Evolutionary conservation across 768 basidiomycete genomes (phyloP).

Genomic region (Mycena amicta): DNA sequence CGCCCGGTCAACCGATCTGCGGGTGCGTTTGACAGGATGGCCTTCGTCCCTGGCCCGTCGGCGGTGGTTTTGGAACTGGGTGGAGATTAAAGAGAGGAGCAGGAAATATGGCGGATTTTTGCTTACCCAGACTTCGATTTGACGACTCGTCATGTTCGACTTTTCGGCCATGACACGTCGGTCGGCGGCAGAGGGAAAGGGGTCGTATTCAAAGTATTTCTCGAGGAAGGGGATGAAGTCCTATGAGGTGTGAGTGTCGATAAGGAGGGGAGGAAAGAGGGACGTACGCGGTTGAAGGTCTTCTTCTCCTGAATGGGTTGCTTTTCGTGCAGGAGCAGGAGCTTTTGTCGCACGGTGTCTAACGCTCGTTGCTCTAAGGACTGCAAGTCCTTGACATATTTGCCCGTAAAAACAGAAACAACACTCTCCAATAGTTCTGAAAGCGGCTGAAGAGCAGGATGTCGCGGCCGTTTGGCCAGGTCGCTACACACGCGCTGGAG

Average conservation of each 20-base stretch:
- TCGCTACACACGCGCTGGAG: not conserved
- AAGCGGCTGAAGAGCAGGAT: not conserved
- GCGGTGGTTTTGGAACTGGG: slow-evolving; percentile 59
- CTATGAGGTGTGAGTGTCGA: slow-evolving; percentile 29
- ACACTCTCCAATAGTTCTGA: not conserved
- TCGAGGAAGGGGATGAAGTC: slow-evolving; percentile 49
- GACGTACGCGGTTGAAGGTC: slow-evolving; percentile 27
- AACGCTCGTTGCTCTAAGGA: not conserved
- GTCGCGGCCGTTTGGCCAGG: not conserved
- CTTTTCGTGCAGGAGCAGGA: not conserved
- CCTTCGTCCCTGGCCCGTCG: slow-evolving; percentile 40
- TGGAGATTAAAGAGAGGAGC: not conserved
- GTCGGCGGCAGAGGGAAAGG: slow-evolving; percentile 48
- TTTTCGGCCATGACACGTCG: slow-evolving; percentile 42
- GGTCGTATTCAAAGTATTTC: slow-evolving; percentile 49
- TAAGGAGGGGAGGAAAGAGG: not conserved
- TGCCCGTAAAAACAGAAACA: not conserved
- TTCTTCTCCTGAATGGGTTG: not conserved
- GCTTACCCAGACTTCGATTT: slow-evolving; percentile 60
- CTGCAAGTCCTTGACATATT: not conserved
- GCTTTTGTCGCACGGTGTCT: not conserved
- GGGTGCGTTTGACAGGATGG: slow-evolving; percentile 19
- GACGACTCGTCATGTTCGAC: slow-evolving; percentile 43
- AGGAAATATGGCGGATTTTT: too few species aligned
- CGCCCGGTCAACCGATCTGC: slow-evolving; percentile 18